Conservation (phyloP, 768 basidiomycete genomes). For the Mycena alexandri region DNA sequence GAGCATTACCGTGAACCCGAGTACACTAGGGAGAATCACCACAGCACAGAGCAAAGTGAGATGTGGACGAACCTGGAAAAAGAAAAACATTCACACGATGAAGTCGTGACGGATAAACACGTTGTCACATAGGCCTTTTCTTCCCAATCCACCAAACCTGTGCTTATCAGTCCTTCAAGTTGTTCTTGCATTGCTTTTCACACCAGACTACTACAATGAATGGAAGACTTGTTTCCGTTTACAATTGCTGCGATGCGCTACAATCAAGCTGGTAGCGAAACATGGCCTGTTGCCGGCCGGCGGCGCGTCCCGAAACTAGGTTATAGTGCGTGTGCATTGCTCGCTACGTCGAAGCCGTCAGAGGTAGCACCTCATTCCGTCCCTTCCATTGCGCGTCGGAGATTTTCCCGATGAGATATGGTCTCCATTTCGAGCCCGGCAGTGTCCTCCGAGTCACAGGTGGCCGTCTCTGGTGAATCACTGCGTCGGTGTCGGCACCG, state of each 20-base stretch:
- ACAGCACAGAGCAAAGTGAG: too few species aligned
- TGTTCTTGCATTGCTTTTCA: background rate
- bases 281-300: background rate
- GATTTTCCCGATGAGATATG: background rate
- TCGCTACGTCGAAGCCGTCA: slow-evolving; percentile 7
- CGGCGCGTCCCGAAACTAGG: slow-evolving; percentile 11
- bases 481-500: slow-evolving; percentile 8
- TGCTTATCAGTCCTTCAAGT: slow-evolving; percentile 20
- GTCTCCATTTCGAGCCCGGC: slow-evolving; percentile 14
- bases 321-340: slow-evolving; percentile 21
- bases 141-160: background rate
- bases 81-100: too few species aligned
- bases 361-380: slow-evolving; percentile 18
- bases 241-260: slow-evolving; percentile 11
- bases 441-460: slow-evolving; percentile 15
- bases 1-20: too few species aligned
- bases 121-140: background rate
- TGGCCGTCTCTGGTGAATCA: slow-evolving; percentile 11
- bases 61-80: too few species aligned
- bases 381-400: slow-evolving; percentile 6
- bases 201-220: background rate
- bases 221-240: slow-evolving; percentile 8
- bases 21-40: too few species aligned
- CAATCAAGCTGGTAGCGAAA: slow-evolving; percentile 10
- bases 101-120: too few species aligned